A percentile compares a stretch with the other conserved stretches of the same genome.
phyloP scores from a whole-genome alignment of 352 stramenopile genomes.

The Peronospora belbahrii region DNA sequence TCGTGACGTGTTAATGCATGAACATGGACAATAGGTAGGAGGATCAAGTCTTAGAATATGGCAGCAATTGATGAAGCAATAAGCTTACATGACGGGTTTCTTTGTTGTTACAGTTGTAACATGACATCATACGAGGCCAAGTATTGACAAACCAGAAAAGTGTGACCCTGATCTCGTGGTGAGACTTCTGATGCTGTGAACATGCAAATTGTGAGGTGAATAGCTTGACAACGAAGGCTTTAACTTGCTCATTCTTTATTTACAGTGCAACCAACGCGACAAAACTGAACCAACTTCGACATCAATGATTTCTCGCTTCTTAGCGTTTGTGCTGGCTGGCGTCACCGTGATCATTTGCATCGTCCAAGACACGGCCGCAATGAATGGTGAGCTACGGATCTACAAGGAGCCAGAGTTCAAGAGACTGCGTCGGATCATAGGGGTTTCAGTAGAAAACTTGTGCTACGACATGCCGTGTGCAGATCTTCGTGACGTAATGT shows the following conservation, averaged over 20 bases:
- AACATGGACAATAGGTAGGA: conserved; percentile 3
- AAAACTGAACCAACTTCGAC: neutral
- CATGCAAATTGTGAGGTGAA: neutral
- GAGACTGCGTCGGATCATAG: conserved; percentile 13
- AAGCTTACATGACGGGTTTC: neutral
- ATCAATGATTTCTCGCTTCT: conserved; percentile 1
- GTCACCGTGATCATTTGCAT: neutral
- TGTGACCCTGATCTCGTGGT: conserved; percentile 2
- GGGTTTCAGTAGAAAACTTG: conserved; percentile 8
- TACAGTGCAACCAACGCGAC: neutral
- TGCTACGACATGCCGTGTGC: conserved; percentile 23
- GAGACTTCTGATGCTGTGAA: neutral
- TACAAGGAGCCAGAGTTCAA: conserved; percentile 22
- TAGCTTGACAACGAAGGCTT: neutral
- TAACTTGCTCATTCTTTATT: conserved; percentile 7
- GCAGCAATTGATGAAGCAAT: neutral
- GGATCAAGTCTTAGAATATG: neutral
- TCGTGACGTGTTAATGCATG: conserved; percentile 29
- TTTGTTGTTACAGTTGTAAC: neutral
- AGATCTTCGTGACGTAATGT: conserved; percentile 3
- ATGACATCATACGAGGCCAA: conserved; percentile 3
- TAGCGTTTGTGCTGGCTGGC: neutral
- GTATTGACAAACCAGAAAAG: neutral
- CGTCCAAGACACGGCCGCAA: neutral
- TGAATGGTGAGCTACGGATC: conserved; percentile 17